A percentile compares a stretch with the other conserved stretches of the same genome.
phyloP scores from a whole-genome alignment of 176 grass and related monocot species.

The Zea mays region DNA sequence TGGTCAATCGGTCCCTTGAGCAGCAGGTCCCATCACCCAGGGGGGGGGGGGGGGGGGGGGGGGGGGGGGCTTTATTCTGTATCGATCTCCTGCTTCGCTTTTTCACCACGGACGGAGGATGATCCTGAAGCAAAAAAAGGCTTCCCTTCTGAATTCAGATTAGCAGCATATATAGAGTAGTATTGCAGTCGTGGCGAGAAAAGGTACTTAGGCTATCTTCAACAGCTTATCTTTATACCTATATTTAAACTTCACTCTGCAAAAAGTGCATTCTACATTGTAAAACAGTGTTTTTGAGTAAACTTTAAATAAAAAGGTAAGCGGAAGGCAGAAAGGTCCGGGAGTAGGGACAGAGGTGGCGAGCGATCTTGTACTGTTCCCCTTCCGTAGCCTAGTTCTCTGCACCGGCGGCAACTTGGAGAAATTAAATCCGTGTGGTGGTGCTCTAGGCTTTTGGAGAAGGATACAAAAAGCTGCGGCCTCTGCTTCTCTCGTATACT shows the following conservation, averaged over 20 bases:
- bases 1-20: slow-evolving; percentile 35
- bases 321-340: slow-evolving; percentile 15
- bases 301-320: neutral
- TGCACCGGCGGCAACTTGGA: slow-evolving; percentile 47
- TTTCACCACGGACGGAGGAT: slow-evolving; percentile 26
- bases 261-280: no score
- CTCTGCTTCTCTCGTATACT: neutral
- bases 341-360: slow-evolving; percentile 1
- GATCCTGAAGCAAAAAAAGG: slow-evolving; percentile 36
- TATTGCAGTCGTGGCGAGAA: no score
- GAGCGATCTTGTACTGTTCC: slow-evolving; percentile 28
- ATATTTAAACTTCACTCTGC: no score
- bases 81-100: neutral
- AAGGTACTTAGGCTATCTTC: no score
- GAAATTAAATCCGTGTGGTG: slow-evolving; percentile 34
- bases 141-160: slow-evolving; percentile 38
- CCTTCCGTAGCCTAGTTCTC: slow-evolving; percentile 38
- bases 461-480: slow-evolving; percentile 32
- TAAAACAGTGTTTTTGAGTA: no score
- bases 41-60: no score
- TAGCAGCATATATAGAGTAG: neutral
- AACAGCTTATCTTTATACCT: no score
- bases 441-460: slow-evolving; percentile 3
- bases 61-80: no score
- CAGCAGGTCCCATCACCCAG: slow-evolving; percentile 1